These are phyloP conservation scores for Rutstroemia sp. DNA, from an alignment of 2,329 filamentous ascomycete genomes.

Conservation along the genomic window DNA sequence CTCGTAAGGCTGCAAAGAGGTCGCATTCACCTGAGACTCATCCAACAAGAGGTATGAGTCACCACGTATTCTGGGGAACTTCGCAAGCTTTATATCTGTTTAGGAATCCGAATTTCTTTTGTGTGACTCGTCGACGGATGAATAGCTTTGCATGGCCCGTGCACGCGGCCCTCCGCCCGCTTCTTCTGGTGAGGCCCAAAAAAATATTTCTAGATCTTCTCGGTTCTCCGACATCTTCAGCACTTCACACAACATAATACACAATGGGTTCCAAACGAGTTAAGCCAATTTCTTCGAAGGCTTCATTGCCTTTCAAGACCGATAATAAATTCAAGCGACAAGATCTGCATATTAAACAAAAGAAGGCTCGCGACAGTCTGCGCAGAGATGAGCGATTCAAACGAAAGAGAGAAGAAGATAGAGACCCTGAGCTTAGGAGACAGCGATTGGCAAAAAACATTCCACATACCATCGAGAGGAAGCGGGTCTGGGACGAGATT, in stretches of 20 bases:
- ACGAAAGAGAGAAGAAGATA: slow-evolving; percentile 77
- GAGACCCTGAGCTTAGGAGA: slow-evolving; percentile 67
- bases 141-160: slow-evolving; percentile 1
- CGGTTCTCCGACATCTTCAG: background rate
- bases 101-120: slow-evolving; percentile 5
- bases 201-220: slow-evolving; percentile 12
- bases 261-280: slow-evolving; percentile 43
- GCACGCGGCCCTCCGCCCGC: background rate
- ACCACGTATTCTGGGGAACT: slow-evolving; percentile 8
- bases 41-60: slow-evolving; percentile 23
- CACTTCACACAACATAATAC: slow-evolving; percentile 14
- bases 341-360: slow-evolving; percentile 70
- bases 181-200: background rate
- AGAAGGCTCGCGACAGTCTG: slow-evolving; percentile 65
- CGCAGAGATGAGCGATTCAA: slow-evolving; percentile 71
- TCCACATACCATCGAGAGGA: slow-evolving; percentile 74
- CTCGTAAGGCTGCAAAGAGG: slow-evolving; percentile 33
- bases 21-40: slow-evolving; percentile 32
- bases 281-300: slow-evolving; percentile 35
- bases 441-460: slow-evolving; percentile 71
- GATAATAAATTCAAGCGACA: slow-evolving; percentile 76
- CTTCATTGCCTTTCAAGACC: slow-evolving; percentile 44
- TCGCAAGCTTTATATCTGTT: background rate
- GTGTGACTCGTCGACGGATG: slow-evolving; percentile 5
- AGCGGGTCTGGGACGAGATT: slow-evolving; percentile 82